A percentile compares a stretch with the other conserved stretches of the same genome.
Evolutionary conservation across 768 basidiomycete species (phyloP).

Genomic region (Suillus americanus): DNA sequence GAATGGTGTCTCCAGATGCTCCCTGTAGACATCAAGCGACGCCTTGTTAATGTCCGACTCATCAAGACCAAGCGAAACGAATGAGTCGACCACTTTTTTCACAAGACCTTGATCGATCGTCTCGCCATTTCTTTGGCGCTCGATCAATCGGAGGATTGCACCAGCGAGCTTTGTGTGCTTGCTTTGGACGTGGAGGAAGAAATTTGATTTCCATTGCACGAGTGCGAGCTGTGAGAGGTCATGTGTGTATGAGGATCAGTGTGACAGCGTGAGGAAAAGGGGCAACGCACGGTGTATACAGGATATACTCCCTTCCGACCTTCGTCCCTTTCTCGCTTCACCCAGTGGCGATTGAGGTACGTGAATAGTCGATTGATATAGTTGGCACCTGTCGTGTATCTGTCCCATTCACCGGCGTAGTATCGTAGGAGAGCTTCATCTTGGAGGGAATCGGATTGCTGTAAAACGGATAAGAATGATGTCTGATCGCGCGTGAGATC

Average conservation of each 20-base stretch:
- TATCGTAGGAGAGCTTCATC: constrained; percentile 88
- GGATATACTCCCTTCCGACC: constrained; percentile 93
- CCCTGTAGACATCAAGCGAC: constrained; percentile 90
- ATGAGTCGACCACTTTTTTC: constrained; percentile 93
- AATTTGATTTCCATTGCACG: constrained; percentile 92
- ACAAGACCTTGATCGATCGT: constrained; percentile 89
- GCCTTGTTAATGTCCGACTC: constrained; percentile 90
- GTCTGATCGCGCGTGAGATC: neutral
- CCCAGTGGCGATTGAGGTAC: constrained; percentile 99
- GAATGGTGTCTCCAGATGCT: constrained; percentile 89
- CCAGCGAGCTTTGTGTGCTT: constrained; percentile 80
- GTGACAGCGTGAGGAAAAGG: neutral
- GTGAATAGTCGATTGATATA: constrained; percentile 98
- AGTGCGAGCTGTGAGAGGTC: constrained; percentile 68
- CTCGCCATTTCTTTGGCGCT: constrained; percentile 92
- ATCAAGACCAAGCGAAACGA: constrained; percentile 93
- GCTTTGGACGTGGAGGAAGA: constrained; percentile 86
- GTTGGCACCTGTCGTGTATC: constrained; percentile 95
- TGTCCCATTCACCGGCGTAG: constrained; percentile 92
- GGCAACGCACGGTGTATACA: constrained; percentile 82
- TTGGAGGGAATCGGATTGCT: constrained; percentile 79
- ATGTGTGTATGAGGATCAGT: constrained; percentile 5
- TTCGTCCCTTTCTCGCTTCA: constrained; percentile 96
- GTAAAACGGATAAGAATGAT: constrained; percentile 16
- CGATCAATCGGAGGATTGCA: constrained; percentile 87